phyloP scores from a whole-genome alignment of 192 early-diverging fungal species.

The Coemansia sp. region DNA sequence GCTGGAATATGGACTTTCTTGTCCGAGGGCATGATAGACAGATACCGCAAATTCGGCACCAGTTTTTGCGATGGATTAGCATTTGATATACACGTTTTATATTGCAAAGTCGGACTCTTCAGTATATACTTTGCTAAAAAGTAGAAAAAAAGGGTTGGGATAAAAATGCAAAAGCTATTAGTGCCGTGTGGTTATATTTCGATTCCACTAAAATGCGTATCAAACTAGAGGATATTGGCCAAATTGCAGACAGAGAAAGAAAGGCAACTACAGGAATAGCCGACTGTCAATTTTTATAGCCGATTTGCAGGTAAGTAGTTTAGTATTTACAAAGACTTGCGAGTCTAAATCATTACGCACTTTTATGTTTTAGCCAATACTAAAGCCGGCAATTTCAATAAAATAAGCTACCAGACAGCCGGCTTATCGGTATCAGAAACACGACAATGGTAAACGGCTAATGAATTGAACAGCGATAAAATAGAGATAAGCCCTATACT shows the following conservation, averaged over 20 bases:
- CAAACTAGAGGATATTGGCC: no score
- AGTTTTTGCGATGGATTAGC: conserved; percentile 49
- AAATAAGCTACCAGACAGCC: background rate
- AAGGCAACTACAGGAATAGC: background rate
- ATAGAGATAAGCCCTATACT: background rate
- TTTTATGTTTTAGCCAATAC: background rate
- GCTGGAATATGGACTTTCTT: conserved; percentile 26
- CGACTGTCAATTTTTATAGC: no score
- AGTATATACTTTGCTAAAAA: no score
- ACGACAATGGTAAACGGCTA: background rate
- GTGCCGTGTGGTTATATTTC: no score
- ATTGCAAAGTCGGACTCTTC: no score
- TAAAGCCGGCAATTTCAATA: background rate
- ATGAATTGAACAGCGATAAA: background rate
- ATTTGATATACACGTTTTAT: no score
- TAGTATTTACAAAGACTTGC: background rate
- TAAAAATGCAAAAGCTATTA: no score
- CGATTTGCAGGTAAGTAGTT: background rate
- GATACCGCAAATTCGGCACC: conserved; percentile 46
- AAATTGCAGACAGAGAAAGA: background rate
- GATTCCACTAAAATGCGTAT: no score
- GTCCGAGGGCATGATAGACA: conserved; percentile 48
- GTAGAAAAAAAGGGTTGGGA: no score
- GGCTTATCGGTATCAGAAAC: background rate
- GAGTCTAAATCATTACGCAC: background rate